These are phyloP conservation scores for Diaporthe longicolla DNA, from an alignment of 2,329 filamentous ascomycete species.

Conservation along the genomic window DNA sequence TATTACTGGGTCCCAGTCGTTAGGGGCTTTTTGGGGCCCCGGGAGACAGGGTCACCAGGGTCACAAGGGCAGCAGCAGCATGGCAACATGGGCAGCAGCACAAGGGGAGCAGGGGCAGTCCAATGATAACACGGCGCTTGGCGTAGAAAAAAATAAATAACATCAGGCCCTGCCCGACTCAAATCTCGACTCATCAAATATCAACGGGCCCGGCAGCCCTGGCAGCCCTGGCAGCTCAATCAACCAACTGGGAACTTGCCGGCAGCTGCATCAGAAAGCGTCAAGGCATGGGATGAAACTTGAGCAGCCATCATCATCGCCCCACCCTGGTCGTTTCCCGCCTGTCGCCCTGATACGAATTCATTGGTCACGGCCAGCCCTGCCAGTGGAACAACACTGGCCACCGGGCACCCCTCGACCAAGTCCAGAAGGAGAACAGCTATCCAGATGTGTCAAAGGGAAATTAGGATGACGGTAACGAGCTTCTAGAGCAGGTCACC, in stretches of 20 bases:
- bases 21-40: constrained; percentile 5
- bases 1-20: constrained; percentile 4
- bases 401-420: not conserved
- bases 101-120: not conserved
- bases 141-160: constrained; percentile 12
- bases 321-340: constrained; percentile 28
- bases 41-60: constrained; percentile 21
- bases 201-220: not conserved
- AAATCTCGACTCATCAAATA: constrained; percentile 12
- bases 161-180: constrained; percentile 13
- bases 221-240: not conserved
- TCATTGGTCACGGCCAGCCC: constrained; percentile 23
- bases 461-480: constrained; percentile 9
- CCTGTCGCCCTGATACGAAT: constrained; percentile 5
- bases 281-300: constrained; percentile 33
- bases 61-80: constrained; percentile 3
- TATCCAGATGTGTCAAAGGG: constrained; percentile 6
- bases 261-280: constrained; percentile 10
- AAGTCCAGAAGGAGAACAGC: not conserved
- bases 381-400: no score
- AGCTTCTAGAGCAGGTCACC: not conserved
- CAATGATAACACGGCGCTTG: constrained; percentile 30
- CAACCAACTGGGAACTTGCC: constrained; percentile 25
- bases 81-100: not conserved
- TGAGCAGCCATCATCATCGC: not conserved